phyloP scores from a whole-genome alignment of 345 rosid genomes.

The Reutealis trisperma region DNA sequence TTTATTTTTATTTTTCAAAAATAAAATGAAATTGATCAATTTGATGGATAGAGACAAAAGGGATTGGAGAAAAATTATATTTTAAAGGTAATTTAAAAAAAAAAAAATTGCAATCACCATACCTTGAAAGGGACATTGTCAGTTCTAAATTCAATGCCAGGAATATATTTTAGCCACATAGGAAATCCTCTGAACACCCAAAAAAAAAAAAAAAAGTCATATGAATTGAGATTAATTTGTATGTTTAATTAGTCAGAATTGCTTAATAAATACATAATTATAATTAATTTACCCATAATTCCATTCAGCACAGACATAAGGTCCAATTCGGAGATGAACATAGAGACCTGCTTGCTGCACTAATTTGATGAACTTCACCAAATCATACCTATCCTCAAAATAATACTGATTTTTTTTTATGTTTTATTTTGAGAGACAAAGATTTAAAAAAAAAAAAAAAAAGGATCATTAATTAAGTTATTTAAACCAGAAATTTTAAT shows the following conservation, averaged over 20 bases:
- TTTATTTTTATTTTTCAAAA: constrained; percentile 1
- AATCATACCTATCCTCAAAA: constrained; percentile 35
- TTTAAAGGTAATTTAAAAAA: neutral
- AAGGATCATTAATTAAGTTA: neutral
- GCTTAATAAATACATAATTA: too few relatives aligned
- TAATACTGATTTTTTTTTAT: constrained; percentile 24
- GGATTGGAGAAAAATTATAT: neutral
- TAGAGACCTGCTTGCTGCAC: constrained; percentile 38
- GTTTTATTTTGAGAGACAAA: too few relatives aligned
- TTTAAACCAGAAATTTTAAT: neutral
- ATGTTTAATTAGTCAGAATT: neutral
- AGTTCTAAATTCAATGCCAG: constrained; percentile 33
- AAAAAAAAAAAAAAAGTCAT: neutral
- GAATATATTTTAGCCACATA: constrained; percentile 33
- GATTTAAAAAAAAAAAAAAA: too few relatives aligned
- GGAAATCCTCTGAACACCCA: constrained; percentile 32
- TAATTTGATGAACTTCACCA: constrained; percentile 36
- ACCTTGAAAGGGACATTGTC: constrained; percentile 36
- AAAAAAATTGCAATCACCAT: neutral
- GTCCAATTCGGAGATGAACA: constrained; percentile 38
- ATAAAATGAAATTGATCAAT: neutral
- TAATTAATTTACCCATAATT: constrained; percentile 25
- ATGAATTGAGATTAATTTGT: neutral
- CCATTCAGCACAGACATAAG: constrained; percentile 40
- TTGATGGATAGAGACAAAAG: neutral